phyloP scores from a whole-genome alignment of 1,284 basidiomycete genomes.

The Fomitopsis pinicola region DNA sequence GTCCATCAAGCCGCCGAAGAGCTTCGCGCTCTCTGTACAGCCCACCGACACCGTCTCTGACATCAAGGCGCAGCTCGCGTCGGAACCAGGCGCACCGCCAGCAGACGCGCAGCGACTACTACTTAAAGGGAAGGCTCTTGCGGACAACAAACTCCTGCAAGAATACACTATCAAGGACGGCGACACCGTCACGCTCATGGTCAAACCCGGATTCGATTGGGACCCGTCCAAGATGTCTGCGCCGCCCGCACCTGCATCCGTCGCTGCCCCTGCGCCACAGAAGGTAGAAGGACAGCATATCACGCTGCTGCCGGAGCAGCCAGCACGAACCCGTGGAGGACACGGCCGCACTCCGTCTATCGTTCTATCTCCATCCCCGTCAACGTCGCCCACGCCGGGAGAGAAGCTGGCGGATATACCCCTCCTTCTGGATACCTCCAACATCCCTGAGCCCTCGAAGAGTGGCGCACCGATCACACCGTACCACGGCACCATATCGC shows the following conservation, averaged over 20 bases:
- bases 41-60: constrained; percentile 75
- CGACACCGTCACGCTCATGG: constrained; percentile 77
- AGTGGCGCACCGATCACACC: constrained; percentile 35
- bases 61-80: constrained; percentile 71
- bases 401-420: constrained; percentile 57
- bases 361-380: constrained; percentile 70
- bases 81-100: constrained; percentile 60
- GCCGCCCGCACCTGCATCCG: constrained; percentile 4
- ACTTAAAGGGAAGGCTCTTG: constrained; percentile 89
- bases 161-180: constrained; percentile 84
- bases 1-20: constrained; percentile 81
- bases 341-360: constrained; percentile 71
- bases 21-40: constrained; percentile 66
- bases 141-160: constrained; percentile 80
- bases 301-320: constrained; percentile 22
- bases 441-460: constrained; percentile 38
- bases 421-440: constrained; percentile 55
- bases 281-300: constrained; percentile 15
- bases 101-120: constrained; percentile 79
- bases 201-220: constrained; percentile 74
- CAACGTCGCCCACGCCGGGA: constrained; percentile 35
- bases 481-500: constrained; percentile 66
- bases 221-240: constrained; percentile 39
- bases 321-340: constrained; percentile 17
- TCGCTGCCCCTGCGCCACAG: constrained; percentile 13